Percentiles rank a stretch among this genome's conserved stretches.
These are phyloP conservation scores for Fraxinus platypoda DNA, from an alignment of 305 asterid species.

Conservation along the genomic window DNA sequence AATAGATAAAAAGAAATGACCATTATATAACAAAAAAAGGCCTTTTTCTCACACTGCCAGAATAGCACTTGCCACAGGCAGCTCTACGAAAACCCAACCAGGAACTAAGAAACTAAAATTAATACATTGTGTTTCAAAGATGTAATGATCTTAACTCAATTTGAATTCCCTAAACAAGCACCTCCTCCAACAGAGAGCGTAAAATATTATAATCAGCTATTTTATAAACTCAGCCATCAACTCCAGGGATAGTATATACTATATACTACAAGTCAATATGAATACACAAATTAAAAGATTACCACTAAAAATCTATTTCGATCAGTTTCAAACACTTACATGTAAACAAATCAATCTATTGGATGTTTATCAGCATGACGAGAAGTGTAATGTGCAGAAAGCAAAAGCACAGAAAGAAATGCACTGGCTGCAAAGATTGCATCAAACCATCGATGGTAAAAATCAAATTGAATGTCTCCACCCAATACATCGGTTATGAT, in stretches of 20 bases:
- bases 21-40: not conserved
- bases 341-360: constrained; percentile 48
- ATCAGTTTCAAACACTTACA: not conserved
- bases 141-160: not conserved
- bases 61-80: not conserved
- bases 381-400: constrained; percentile 91
- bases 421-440: constrained; percentile 89
- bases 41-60: not conserved
- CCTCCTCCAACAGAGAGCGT: not conserved
- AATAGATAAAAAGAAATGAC: not conserved
- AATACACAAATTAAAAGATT: not conserved
- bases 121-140: not conserved
- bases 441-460: constrained; percentile 96
- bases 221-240: not conserved
- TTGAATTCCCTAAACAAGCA: not conserved
- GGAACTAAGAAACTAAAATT: not conserved
- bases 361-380: constrained; percentile 97
- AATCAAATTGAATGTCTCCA: constrained; percentile 89
- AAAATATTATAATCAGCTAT: not conserved
- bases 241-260: not conserved
- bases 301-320: not conserved
- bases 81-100: not conserved
- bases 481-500: constrained; percentile 91
- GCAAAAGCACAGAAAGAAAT: constrained; percentile 80
- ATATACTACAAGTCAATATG: not conserved